Evolutionary conservation across 805 yeast genomes (phyloP), one percentile per base, ranked within the genome.

Genomic region (Candida multigemmis): DNA sequence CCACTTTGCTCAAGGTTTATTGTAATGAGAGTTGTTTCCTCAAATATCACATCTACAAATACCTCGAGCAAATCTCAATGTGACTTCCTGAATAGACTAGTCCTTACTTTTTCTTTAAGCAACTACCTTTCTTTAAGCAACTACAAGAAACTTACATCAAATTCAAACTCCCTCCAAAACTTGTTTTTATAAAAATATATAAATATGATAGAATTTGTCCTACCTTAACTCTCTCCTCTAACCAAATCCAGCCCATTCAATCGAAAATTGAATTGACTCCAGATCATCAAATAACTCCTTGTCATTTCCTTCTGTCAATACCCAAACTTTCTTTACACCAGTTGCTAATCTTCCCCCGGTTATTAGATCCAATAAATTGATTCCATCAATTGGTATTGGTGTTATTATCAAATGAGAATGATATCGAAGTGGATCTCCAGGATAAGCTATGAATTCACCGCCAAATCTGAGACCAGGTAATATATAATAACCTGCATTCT

Each of bases 221-320:
- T n/a, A n/a, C n/a, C n/a, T n/a, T n/a, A n/a, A n/a, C n/a, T n/a
- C n/a, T n/a, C n/a, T n/a, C n/a, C 12, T 13, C 35, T 50, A 85
- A 31, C 96, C 96, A 56, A 89, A 89, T 0, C 96, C 96, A 1
- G 97, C 86, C 98, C 98, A 89, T 53, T 89, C 96, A 2, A 89
- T 60, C 5, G 94, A 79, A 44, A 73, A 89, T 11, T 69, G 68
- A 24, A 53, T 56, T 10, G 57, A 54, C 24, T 40, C 41, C 7
- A 53, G 46, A 44, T 41, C 22, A 22, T 27, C 31, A 18, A 25
- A 26, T 10, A 35, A 22, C 4, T 21, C 23, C 16, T 20, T 12
- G 4, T 19, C 22, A n/a, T n/a, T n/a, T n/a, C n/a, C 53, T 14
- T 68, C 74, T 10, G 68, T 61, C 6, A 81, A 40, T 12, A 82